Evolutionary conservation across 805 yeast species (phyloP), one percentile per base, ranked within the genome.

Genomic region (Jamesozyma hellenica): DNA sequence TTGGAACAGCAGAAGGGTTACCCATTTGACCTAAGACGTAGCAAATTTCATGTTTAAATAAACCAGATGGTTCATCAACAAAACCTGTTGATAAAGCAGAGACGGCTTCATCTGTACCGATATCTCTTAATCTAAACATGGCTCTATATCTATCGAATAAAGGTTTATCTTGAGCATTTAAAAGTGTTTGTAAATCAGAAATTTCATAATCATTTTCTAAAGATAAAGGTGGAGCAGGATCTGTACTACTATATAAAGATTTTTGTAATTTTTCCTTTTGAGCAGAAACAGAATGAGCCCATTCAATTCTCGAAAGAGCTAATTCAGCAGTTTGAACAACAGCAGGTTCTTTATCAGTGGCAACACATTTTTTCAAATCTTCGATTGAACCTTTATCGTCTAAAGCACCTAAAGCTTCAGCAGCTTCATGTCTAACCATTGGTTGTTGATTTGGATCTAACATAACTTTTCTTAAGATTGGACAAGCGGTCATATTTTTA

Each of bases 361-460:
- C 61, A 51, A 64, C 70, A 61, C 79, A 86, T 39, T 77, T 66
- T 45, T 74, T 64, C 50, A 92, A 72, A 35, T 87, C 58, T 1
- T 68, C 74, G 41, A 92, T 61, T 12, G 94, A 82, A 5, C 74
- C 80, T 31, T 64, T 61, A 61, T 87, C 95, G 35, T 95, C 95
- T 38, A 92, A 69, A 33, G 98, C 98, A 45, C 98, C 99, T 40
- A 92, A 70, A 32, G 97, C 98, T 65, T 92, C 99, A 7, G 98
- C 98, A 14, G 98, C 98, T 64, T 92, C 99, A 62, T 92, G 99
- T 63, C 99, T 82, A 28, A 92, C 99, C 97, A 92, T 92, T 44
- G 83, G 70, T 58, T 83, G 92, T 67, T 90, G 97, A 50, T 68
- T 69, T 18, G 58, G 55, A 59, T 80, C 78, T 36, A 65, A 63